Percentiles rank a stretch among this genome's conserved stretches.
Evolutionary conservation across 2,329 filamentous ascomycete genomes (phyloP).

Genomic region (Fusarium fujikuroi): DNA sequence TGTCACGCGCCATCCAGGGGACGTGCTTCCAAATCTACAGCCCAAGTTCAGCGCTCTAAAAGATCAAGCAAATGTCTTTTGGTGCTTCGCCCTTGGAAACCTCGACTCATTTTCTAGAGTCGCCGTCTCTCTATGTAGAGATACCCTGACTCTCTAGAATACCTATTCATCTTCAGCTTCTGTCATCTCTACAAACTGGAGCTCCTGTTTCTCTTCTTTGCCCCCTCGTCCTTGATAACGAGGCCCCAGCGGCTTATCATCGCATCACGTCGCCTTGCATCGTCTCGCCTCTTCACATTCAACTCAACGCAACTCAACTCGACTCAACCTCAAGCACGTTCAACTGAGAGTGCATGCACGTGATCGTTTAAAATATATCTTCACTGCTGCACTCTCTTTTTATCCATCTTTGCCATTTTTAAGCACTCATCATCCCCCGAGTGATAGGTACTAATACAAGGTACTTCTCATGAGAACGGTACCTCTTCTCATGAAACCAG

Average conservation of each 20-base stretch:
- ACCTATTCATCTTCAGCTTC: background rate
- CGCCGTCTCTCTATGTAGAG: background rate
- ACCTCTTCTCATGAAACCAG: conserved; percentile 29
- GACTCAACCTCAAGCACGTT: conserved; percentile 22
- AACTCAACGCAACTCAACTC: conserved; percentile 1
- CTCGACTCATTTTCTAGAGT: background rate
- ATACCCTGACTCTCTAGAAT: background rate
- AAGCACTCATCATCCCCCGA: background rate
- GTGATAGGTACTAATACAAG: background rate
- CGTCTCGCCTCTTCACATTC: conserved; percentile 30
- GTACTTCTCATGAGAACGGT: conserved; percentile 40
- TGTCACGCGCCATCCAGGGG: conserved; percentile 37
- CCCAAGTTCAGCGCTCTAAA: background rate
- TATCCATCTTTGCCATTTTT: background rate
- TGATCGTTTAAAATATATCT: background rate
- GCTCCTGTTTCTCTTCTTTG: conserved; percentile 14
- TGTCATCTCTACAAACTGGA: conserved; percentile 17
- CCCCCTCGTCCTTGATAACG: conserved; percentile 42
- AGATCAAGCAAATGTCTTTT: background rate
- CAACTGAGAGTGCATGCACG: conserved; percentile 1
- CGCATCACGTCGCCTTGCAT: conserved; percentile 23
- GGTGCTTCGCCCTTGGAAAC: background rate
- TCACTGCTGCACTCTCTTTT: conserved; percentile 12
- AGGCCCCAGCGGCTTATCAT: conserved; percentile 42
- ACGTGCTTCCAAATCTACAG: conserved; percentile 34